phyloP scores from a whole-genome alignment of 2,329 filamentous ascomycete species.

The Aspergillus pseudonomiae region DNA sequence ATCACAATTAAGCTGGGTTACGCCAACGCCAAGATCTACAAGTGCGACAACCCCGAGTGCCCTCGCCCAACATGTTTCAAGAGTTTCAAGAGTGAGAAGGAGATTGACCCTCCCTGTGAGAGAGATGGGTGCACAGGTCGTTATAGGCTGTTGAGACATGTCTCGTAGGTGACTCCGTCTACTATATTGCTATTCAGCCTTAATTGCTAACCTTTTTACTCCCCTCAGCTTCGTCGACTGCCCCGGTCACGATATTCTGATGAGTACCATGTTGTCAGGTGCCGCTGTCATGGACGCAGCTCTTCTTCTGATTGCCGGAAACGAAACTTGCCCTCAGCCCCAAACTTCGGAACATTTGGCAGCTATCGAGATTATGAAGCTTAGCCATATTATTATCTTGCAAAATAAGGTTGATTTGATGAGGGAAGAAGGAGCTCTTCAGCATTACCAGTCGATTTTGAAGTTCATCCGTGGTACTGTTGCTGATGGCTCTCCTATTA shows the following conservation, averaged over 20 bases:
- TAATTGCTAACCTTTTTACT: background rate
- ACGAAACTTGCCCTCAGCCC: constrained; percentile 96
- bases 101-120: constrained; percentile 95
- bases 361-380: constrained; percentile 99
- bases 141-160: constrained; percentile 86
- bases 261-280: constrained; percentile 99
- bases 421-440: constrained; percentile 88
- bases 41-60: constrained; percentile 90
- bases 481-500: constrained; percentile 90
- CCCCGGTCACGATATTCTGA: constrained; percentile 99
- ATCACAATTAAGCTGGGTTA: constrained; percentile 99
- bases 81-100: constrained; percentile 98
- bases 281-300: constrained; percentile 99
- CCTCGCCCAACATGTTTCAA: constrained; percentile 93
- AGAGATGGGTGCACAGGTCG: constrained; percentile 85
- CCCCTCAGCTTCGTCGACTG: constrained; percentile 85
- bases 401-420: constrained; percentile 99
- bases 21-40: constrained; percentile 99
- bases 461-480: constrained; percentile 99
- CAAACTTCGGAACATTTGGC: constrained; percentile 99
- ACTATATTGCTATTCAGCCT: background rate
- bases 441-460: constrained; percentile 95
- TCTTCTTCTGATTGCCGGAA: constrained; percentile 92
- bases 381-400: constrained; percentile 98
- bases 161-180: constrained; percentile 68